Conservation (phyloP, 2,329 filamentous ascomycete genomes). For the Thelonectria rubi region DNA sequence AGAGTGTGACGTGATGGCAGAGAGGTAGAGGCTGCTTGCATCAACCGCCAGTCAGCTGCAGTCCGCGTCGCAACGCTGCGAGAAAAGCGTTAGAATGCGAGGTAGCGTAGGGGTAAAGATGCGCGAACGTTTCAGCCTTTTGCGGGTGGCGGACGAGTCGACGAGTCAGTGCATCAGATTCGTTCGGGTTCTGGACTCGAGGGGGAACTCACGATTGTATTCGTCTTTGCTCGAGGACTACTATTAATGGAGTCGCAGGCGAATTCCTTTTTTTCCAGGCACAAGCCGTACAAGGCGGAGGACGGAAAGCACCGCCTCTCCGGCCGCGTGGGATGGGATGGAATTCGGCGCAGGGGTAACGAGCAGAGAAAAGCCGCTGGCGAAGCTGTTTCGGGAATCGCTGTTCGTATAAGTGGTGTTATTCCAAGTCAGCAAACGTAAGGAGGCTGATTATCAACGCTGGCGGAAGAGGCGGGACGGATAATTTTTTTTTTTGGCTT, state of each 20-base stretch:
- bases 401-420: slow-evolving; percentile 21
- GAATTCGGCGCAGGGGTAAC: neutral
- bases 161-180: slow-evolving; percentile 24
- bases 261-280: too few species aligned
- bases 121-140: slow-evolving; percentile 14
- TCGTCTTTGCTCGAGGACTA: neutral
- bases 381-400: slow-evolving; percentile 22
- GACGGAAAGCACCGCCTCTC: slow-evolving; percentile 4
- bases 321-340: slow-evolving; percentile 1
- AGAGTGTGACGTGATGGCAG: slow-evolving; percentile 6
- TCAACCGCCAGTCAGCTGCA: slow-evolving; percentile 35
- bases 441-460: slow-evolving; percentile 12
- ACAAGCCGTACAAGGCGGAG: too few species aligned
- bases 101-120: slow-evolving; percentile 8
- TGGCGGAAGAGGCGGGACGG: slow-evolving; percentile 17
- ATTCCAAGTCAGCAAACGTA: slow-evolving; percentile 8
- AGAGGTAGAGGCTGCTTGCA: slow-evolving; percentile 30
- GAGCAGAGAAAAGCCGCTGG: neutral
- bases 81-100: neutral
- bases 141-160: slow-evolving; percentile 15
- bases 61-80: neutral
- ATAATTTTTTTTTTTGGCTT: too few species aligned
- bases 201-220: neutral
- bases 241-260: neutral
- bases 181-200: neutral